Conservation (phyloP, 768 basidiomycete genomes). For the Psilocybe cubensis region DNA sequence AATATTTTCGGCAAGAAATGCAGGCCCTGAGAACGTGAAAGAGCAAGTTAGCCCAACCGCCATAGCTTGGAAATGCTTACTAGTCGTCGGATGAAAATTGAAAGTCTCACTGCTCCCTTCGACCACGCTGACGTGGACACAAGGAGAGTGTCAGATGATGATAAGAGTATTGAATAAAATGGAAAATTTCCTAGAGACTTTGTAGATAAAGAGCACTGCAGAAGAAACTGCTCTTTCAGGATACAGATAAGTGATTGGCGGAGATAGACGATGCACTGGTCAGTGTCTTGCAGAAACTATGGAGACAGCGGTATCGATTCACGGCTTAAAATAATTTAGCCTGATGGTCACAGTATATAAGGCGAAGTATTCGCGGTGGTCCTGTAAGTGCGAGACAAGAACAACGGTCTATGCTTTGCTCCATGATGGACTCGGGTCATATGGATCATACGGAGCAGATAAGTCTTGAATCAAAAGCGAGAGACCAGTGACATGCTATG, state of each 20-base stretch:
- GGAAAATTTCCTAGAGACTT: no score
- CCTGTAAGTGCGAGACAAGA: neutral
- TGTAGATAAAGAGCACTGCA: neutral
- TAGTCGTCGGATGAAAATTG: no score
- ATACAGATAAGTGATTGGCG: neutral
- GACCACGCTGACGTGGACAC: no score
- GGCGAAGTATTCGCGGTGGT: neutral
- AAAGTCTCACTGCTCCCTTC: no score
- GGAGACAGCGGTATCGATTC: neutral
- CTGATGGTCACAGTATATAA: neutral
- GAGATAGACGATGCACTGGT: neutral
- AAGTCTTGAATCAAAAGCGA: neutral
- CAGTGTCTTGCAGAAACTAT: neutral
- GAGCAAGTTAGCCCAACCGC: no score
- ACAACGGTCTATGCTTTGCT: neutral
- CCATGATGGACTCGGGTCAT: neutral
- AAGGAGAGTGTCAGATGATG: no score
- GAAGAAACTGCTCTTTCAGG: neutral
- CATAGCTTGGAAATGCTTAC: no score
- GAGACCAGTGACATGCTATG: no score
- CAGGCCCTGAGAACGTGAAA: no score
- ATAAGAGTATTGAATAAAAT: no score
- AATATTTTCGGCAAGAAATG: no score
- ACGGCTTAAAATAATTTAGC: neutral
- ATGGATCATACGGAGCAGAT: neutral